A percentile compares a stretch with the other conserved stretches of the same genome.
Conservation (phyloP, 345 rosid species). For the Ceriops tagal region DNA sequence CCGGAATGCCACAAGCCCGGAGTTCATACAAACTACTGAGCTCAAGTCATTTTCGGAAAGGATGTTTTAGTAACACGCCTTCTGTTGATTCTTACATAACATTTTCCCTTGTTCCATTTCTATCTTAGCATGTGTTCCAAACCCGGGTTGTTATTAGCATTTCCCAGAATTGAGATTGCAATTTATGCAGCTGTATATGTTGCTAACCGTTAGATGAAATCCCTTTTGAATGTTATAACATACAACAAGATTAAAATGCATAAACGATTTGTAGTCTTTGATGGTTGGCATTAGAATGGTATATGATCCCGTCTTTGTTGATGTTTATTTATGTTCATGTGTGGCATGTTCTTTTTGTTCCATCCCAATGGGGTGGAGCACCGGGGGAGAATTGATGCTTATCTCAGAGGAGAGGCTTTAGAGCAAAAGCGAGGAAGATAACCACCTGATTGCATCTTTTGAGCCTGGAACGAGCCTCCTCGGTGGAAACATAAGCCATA, state of each 20-base stretch:
- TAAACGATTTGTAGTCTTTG: background rate
- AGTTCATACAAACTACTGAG: slow-evolving; percentile 58
- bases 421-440: slow-evolving; percentile 65
- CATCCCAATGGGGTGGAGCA: slow-evolving; percentile 4
- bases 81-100: slow-evolving; percentile 12
- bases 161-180: slow-evolving; percentile 3
- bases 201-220: slow-evolving; percentile 24
- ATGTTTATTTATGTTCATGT: too few relatives aligned
- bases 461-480: background rate
- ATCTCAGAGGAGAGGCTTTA: slow-evolving; percentile 35
- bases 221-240: slow-evolving; percentile 16
- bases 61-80: slow-evolving; percentile 22
- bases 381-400: slow-evolving; percentile 18
- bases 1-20: slow-evolving; percentile 80
- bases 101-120: background rate
- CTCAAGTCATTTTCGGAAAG: background rate
- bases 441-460: slow-evolving; percentile 16
- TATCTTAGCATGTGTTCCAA: slow-evolving; percentile 13
- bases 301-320: too few relatives aligned
- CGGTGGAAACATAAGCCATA: background rate
- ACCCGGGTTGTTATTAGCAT: slow-evolving; percentile 1
- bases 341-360: too few relatives aligned
- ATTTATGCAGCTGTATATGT: slow-evolving; percentile 25
- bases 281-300: too few relatives aligned
- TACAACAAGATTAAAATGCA: slow-evolving; percentile 23